Evolutionary conservation across 2,329 filamentous ascomycete genomes (phyloP).

Genomic region (Madurella fahalii): DNA sequence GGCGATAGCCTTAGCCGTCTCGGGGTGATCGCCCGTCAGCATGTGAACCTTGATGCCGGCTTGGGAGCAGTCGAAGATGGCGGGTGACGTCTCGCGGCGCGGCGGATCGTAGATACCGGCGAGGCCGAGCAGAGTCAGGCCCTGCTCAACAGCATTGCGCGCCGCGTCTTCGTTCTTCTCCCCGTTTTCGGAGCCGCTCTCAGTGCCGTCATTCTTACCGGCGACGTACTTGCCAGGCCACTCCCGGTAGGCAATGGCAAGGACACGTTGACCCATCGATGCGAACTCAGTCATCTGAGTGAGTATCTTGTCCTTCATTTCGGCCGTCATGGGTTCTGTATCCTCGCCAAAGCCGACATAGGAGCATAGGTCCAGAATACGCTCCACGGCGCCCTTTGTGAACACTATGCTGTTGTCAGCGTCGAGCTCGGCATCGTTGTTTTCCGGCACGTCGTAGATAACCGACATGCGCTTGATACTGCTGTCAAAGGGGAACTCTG

Average conservation of each 20-base stretch:
- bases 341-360: slow-evolving; percentile 42
- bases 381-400: slow-evolving; percentile 60
- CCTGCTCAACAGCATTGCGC: slow-evolving; percentile 61
- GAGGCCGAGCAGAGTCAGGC: slow-evolving; percentile 72
- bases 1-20: slow-evolving; percentile 74
- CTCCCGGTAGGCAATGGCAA: slow-evolving; percentile 65
- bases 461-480: slow-evolving; percentile 78
- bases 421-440: slow-evolving; percentile 36
- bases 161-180: slow-evolving; percentile 40
- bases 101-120: slow-evolving; percentile 85
- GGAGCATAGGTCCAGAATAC: slow-evolving; percentile 54
- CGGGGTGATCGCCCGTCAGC: slow-evolving; percentile 78
- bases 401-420: slow-evolving; percentile 50
- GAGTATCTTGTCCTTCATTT: slow-evolving; percentile 47
- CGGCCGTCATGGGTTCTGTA: slow-evolving; percentile 46
- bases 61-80: slow-evolving; percentile 65
- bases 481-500: slow-evolving; percentile 76
- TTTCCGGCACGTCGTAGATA: slow-evolving; percentile 54
- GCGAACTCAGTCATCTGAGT: slow-evolving; percentile 57
- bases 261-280: slow-evolving; percentile 65
- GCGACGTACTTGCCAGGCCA: slow-evolving; percentile 47
- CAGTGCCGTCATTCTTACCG: slow-evolving; percentile 27
- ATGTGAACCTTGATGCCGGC: slow-evolving; percentile 79
- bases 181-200: neutral
- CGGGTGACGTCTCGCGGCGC: slow-evolving; percentile 70